Evolutionary conservation across 176 grass and related monocot species (phyloP).

Genomic region (Cocos nucifera): DNA sequence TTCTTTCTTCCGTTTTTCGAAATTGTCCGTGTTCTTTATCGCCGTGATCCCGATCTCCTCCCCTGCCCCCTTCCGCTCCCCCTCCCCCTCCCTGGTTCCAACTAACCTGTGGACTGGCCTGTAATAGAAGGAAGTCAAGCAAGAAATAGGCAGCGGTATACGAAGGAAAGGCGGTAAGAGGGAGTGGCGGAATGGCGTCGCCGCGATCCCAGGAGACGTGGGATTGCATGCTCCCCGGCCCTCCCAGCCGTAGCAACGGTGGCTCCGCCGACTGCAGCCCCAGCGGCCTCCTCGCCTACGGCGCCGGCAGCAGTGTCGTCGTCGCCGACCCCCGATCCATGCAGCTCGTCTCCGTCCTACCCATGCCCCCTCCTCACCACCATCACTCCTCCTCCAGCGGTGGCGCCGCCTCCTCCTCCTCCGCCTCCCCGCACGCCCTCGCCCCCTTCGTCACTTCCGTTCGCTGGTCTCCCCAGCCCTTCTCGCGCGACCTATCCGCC

Average conservation of each 20-base stretch:
- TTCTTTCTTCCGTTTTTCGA: too few species aligned
- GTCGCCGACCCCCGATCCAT: slow-evolving; percentile 80
- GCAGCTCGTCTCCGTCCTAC: slow-evolving; percentile 76
- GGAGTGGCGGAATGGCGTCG: neutral
- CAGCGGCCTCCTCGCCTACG: slow-evolving; percentile 77
- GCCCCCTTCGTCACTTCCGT: slow-evolving; percentile 40
- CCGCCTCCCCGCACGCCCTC: slow-evolving; percentile 18
- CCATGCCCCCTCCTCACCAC: slow-evolving; percentile 58
- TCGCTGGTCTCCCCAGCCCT: slow-evolving; percentile 37
- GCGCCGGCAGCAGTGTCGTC: slow-evolving; percentile 82
- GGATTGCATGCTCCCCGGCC: slow-evolving; percentile 64
- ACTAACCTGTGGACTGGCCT: too few species aligned
- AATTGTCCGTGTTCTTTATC: too few species aligned
- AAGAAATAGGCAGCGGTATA: too few species aligned
- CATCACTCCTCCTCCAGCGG: slow-evolving; percentile 39
- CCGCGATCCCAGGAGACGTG: slow-evolving; percentile 32
- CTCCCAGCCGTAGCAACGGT: slow-evolving; percentile 74
- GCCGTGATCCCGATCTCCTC: too few species aligned
- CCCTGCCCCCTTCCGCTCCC: too few species aligned
- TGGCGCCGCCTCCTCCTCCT: slow-evolving; percentile 16
- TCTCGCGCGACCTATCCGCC: slow-evolving; percentile 26
- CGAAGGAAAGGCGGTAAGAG: too few species aligned
- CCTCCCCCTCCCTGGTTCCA: too few species aligned
- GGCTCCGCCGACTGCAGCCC: slow-evolving; percentile 77
- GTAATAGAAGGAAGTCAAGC: too few species aligned